Base-by-base conservation (phyloP, 345 rosid genomes). In the Psidium friedrichsthalianum region DNA sequence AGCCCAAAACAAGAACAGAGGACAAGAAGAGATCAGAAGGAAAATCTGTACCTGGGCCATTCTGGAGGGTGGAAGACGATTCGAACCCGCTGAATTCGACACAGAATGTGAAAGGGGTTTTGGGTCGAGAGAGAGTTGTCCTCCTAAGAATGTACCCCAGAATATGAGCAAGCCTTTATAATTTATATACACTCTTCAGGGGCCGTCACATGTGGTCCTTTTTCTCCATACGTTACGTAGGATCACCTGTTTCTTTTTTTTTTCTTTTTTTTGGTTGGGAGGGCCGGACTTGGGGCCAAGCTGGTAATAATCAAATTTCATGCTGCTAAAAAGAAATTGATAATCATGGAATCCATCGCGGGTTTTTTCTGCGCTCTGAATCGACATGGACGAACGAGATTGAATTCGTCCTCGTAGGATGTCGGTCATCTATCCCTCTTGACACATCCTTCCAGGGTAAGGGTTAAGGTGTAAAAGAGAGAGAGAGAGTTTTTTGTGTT, bases 41-140 rank as follows among this genome's bases (percentile, higher is more conserved):
- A 20, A 69, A 69, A 12, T 69, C 25, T 69, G 81, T 87, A 94
- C 96, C 96, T 92, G 97, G 78, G 95, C 96, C 97, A 94, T 93
- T 24, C 56, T 84, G 82, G 59, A 81, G 87, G 47, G 47, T 42
- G 78, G 78, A 83, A 22, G 78, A 58, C 47, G 58, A 76, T 69
- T 80, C 11, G 84, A 69, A 8, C 84, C 69, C 52, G 52, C 74
- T n/a, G 76, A 82, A 82, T 10, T 10, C n/a, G 29, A 52, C 21
- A 49, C 32, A 20, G 10, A 59, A 27, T 32, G n/a, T 69, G 80
- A 36, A 69, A 42, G 47, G 3, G 80, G 80, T 69, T 69, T 5
- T 0, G 47, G 80, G 24, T 36, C 9, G 44, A 32, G 44, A 69
- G 22, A 29, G 74, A 61, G 74, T 64, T 21, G 76, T 7, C 8